Conservation (phyloP, 176 grass and related monocot genomes). For the Aegilops longissima region DNA sequence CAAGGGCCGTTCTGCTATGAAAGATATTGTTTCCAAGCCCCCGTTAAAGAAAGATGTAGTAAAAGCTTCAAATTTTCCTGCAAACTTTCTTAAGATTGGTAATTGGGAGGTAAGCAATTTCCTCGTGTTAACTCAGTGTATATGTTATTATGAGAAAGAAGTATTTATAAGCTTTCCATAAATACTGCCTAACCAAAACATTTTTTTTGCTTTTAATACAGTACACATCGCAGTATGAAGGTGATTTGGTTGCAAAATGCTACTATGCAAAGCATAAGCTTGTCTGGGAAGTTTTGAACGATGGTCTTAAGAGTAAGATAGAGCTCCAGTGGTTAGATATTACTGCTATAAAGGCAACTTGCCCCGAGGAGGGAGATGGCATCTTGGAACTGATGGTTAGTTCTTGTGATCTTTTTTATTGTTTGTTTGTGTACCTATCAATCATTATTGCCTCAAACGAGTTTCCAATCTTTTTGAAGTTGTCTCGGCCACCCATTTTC, state of each 20-base stretch:
- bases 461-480: constrained; percentile 46
- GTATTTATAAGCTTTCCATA: background rate
- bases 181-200: background rate
- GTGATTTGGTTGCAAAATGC: constrained; percentile 84
- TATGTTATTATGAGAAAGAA: background rate
- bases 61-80: constrained; percentile 88
- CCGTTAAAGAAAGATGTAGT: constrained; percentile 42
- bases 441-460: constrained; percentile 4
- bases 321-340: constrained; percentile 86
- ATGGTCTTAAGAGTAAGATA: constrained; percentile 78
- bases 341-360: constrained; percentile 57
- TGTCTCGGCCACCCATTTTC: constrained; percentile 69
- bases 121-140: background rate
- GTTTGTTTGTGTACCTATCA: background rate
- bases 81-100: constrained; percentile 69
- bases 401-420: background rate
- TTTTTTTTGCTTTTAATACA: constrained; percentile 18
- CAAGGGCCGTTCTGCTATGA: background rate
- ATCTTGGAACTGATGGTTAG: constrained; percentile 66
- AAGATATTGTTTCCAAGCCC: constrained; percentile 15
- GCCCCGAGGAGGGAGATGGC: constrained; percentile 50
- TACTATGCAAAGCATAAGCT: constrained; percentile 86
- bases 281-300: constrained; percentile 81
- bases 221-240: constrained; percentile 65
- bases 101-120: constrained; percentile 70